Evolutionary conservation across 75 land plant species (phyloP), one percentile per base, ranked within the genome.

Genomic region (Picea sitchensis): DNA sequence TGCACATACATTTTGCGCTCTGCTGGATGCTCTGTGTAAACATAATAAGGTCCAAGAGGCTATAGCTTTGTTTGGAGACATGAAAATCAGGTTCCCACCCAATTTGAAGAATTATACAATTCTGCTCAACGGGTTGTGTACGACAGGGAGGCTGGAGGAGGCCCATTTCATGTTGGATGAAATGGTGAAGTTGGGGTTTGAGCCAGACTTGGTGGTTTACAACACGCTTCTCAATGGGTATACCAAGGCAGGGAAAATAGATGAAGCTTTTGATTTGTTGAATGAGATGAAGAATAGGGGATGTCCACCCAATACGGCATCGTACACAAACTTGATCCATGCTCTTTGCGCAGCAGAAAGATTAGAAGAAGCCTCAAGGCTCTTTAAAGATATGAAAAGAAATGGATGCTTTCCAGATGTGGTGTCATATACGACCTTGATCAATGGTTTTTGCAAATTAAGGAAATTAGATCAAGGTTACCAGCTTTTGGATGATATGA

Each of bases 91-190:
- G 63, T 92, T 92, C 58, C 80, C 73, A 8, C 90, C 92, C 2
- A 83, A 30, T 67, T 30, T 92, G 13, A 88, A 78, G 81, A 85
- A 86, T 87, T 92, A 90, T 76, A 90, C 88, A 21, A 81, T 88
- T 14, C 63, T 94, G 75, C 67, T 94, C 36, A 85, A 94, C 61
- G 97, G 95, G 44, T 89, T 90, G 88, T 95, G 95, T 78, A 83
- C 73, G 78, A 86, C 80, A 74, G 91, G 95, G 30, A 91, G 87
- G 86, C 61, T 95, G 14, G 75, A 82, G 77, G 92, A 95, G 81
- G 98, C 98, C 14, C 87, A 87, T 32, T 62, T 74, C 71, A 80
- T 95, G n/a, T 76, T 95, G 65, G 83, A 84, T 14, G 84, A 88
- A 74, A 93, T 95, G 89, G 75, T 68, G 74, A 91, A 89, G 20